Evolutionary conservation across 352 stramenopile species (phyloP).

Genomic region (Phytophthora lateralis): DNA sequence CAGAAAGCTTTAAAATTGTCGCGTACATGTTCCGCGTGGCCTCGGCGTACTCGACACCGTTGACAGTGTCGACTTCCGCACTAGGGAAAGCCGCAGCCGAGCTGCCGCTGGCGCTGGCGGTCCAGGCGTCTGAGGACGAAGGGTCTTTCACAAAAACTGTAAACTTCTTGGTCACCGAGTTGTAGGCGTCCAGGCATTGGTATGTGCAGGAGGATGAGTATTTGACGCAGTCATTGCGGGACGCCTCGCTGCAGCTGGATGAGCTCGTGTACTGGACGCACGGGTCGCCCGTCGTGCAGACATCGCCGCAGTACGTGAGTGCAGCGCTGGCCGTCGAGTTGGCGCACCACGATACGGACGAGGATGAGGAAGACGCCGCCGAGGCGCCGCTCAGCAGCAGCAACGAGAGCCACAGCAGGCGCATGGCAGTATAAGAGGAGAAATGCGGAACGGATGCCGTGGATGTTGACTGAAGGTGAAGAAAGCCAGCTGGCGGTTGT

Average conservation of each 20-base stretch:
- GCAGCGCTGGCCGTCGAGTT: conserved; percentile 44
- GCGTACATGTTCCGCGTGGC: conserved; percentile 55
- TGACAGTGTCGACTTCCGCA: conserved; percentile 57
- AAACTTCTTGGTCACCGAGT: conserved; percentile 46
- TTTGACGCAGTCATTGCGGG: conserved; percentile 54
- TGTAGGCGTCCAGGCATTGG: conserved; percentile 74
- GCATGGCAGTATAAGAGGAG: conserved; percentile 8
- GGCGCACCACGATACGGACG: conserved; percentile 49
- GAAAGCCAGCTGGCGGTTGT: conserved; percentile 23
- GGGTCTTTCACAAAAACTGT: conserved; percentile 80
- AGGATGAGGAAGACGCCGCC: conserved; percentile 28
- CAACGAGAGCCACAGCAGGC: conserved; percentile 12
- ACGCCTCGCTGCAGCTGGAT: conserved; percentile 51
- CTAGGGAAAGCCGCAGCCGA: conserved; percentile 45
- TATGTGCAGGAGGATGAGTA: conserved; percentile 59
- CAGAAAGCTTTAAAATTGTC: conserved; percentile 1
- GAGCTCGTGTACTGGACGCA: conserved; percentile 65
- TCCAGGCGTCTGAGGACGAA: conserved; percentile 47
- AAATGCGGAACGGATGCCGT: conserved; percentile 14
- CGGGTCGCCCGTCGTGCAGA: conserved; percentile 43
- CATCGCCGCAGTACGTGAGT: conserved; percentile 56
- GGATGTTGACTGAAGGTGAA: conserved; percentile 25
- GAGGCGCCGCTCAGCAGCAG: conserved; percentile 14
- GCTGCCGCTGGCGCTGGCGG: conserved; percentile 25
- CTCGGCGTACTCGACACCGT: conserved; percentile 42